These are phyloP conservation scores for Aspergillus awamori DNA, from an alignment of 2,329 filamentous ascomycete genomes.

Conservation along the genomic window DNA sequence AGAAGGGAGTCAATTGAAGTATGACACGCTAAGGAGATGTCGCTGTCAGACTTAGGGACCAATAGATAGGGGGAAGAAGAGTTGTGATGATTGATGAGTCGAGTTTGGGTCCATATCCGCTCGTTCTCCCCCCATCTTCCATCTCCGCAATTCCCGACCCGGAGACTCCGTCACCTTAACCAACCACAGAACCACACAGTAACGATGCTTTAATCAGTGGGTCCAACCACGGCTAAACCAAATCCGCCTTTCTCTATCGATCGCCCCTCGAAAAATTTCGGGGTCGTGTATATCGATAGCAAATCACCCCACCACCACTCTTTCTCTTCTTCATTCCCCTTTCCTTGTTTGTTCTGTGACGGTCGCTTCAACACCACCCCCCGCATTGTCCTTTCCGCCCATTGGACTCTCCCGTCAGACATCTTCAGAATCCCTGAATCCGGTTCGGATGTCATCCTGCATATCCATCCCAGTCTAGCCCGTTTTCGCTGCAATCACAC, in stretches of 20 bases:
- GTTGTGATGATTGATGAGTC: not conserved
- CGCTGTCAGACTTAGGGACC: not conserved
- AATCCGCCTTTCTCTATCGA: constrained; percentile 1
- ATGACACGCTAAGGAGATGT: not conserved
- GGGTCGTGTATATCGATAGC: not conserved
- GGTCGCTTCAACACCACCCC: not conserved
- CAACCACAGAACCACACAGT: no score
- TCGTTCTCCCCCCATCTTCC: not conserved
- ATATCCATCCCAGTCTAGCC: constrained; percentile 1
- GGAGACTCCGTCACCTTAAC: no score
- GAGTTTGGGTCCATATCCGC: not conserved
- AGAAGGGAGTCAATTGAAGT: not conserved
- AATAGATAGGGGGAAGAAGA: not conserved
- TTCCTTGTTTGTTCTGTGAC: not conserved
- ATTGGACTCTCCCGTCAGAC: not conserved
- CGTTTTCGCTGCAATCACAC: not conserved
- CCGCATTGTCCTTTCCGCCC: not conserved
- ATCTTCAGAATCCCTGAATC: not conserved
- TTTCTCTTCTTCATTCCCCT: no score
- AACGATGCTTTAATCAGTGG: not conserved
- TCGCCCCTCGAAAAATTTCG: constrained; percentile 7
- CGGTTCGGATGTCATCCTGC: constrained; percentile 5
- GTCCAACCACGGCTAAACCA: constrained; percentile 5
- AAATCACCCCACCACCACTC: not conserved
- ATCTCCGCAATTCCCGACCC: no score